Percentiles rank a stretch among this genome's conserved stretches.
phyloP scores from a whole-genome alignment of 176 grass and related monocot genomes.

The Oryza glaberrima region DNA sequence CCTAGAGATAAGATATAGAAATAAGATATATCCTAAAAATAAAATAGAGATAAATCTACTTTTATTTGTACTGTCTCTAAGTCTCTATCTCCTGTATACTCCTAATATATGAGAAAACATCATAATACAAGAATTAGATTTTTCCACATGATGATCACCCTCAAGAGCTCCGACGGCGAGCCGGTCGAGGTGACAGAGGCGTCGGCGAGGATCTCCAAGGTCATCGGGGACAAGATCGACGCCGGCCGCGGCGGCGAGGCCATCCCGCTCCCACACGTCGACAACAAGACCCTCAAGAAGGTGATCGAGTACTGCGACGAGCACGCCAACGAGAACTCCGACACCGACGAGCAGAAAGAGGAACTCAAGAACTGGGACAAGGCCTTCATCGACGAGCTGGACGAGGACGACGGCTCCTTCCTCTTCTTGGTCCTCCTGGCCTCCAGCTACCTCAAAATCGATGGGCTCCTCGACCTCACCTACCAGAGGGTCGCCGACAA shows the following conservation, averaged over 20 bases:
- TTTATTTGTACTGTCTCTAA: no score
- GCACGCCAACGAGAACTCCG: neutral
- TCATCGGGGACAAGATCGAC: no score
- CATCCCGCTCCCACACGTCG: conserved; percentile 1
- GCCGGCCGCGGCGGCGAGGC: no score
- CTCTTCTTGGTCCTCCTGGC: neutral
- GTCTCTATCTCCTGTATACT: no score
- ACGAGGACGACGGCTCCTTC: neutral
- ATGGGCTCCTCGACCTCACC: conserved; percentile 1
- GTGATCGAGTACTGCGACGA: neutral
- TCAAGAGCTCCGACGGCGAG: neutral
- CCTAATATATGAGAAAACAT: no score
- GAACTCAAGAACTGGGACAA: neutral
- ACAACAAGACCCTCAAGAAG: neutral
- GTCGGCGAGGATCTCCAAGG: no score
- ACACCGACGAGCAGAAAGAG: neutral
- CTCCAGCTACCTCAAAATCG: neutral
- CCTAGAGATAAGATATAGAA: no score
- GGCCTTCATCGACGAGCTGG: neutral
- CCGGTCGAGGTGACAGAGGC: no score
- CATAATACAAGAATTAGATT: no score
- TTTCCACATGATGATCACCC: neutral
- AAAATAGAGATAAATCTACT: no score
- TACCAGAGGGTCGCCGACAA: neutral
- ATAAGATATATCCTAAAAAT: no score